These are phyloP conservation scores for Coemansia javaensis DNA, from an alignment of 192 early-diverging fungal species.

Conservation along the genomic window DNA sequence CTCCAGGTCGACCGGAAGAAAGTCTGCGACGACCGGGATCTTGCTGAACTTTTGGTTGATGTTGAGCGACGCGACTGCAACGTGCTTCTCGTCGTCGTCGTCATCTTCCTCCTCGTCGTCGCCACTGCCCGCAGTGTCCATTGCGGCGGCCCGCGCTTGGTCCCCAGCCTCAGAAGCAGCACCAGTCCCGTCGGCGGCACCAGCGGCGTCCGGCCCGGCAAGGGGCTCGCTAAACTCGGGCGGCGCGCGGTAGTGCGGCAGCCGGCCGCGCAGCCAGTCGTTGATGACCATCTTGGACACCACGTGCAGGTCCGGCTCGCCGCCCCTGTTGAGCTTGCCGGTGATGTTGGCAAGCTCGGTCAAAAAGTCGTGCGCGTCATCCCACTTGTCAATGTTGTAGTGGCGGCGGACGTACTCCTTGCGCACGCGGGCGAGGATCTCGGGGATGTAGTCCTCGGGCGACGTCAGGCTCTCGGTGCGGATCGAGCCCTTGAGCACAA, in stretches of 20 bases:
- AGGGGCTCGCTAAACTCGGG: conserved; percentile 52
- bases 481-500: conserved; percentile 95
- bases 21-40: conserved; percentile 82
- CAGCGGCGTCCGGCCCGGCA: conserved; percentile 2
- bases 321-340: conserved; percentile 92
- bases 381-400: conserved; percentile 85
- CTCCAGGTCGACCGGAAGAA: conserved; percentile 77
- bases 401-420: conserved; percentile 89
- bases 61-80: conserved; percentile 37
- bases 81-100: conserved; percentile 2
- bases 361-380: conserved; percentile 86
- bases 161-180: conserved; percentile 2
- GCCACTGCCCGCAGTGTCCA: conserved; percentile 25
- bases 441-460: conserved; percentile 89
- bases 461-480: conserved; percentile 85
- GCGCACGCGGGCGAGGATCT: conserved; percentile 74
- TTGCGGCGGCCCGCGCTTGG: conserved; percentile 18
- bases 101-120: conserved; percentile 25
- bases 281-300: conserved; percentile 97
- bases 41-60: conserved; percentile 90
- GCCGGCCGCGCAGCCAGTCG: conserved; percentile 96
- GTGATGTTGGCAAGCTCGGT: conserved; percentile 76
- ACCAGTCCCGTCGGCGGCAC: conserved; percentile 4
- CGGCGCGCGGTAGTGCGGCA: conserved; percentile 90
- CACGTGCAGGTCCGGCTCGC: conserved; percentile 86